These are phyloP conservation scores for Waltergamsia citrina DNA, from an alignment of 2,329 filamentous ascomycete genomes.

Conservation along the genomic window DNA sequence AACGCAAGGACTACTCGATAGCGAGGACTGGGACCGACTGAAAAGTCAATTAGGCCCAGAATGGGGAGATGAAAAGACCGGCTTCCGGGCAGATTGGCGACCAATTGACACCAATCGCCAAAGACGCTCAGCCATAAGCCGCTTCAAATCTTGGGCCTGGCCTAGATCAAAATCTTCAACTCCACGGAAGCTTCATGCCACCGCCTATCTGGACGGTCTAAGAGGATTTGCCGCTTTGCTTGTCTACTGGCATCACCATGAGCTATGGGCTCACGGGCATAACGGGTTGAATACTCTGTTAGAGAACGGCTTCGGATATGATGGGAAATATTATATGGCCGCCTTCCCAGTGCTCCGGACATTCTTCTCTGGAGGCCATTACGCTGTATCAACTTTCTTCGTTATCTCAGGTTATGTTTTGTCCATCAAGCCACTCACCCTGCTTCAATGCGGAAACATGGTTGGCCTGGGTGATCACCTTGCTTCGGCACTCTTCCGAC, in stretches of 20 bases:
- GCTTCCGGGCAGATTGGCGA: too few relatives aligned
- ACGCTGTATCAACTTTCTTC: slow-evolving; percentile 47
- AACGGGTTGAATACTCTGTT: slow-evolving; percentile 25
- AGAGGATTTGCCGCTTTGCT: slow-evolving; percentile 58
- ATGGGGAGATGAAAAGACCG: too few relatives aligned
- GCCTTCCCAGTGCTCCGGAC: slow-evolving; percentile 47
- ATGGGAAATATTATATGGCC: slow-evolving; percentile 36
- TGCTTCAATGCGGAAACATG: slow-evolving; percentile 34
- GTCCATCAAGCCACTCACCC: slow-evolving; percentile 35
- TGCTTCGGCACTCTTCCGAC: slow-evolving; percentile 35
- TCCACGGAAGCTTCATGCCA: slow-evolving; percentile 28
- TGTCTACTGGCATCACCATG: slow-evolving; percentile 55
- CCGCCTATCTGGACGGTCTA: slow-evolving; percentile 53
- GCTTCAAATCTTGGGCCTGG: slow-evolving; percentile 8
- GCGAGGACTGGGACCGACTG: too few relatives aligned
- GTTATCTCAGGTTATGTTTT: slow-evolving; percentile 50
- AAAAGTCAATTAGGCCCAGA: too few relatives aligned
- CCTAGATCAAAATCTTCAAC: slow-evolving; percentile 8
- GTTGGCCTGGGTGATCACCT: slow-evolving; percentile 31
- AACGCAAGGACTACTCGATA: too few relatives aligned
- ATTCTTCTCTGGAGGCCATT: slow-evolving; percentile 53
- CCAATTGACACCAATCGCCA: too few relatives aligned
- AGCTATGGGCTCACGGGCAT: slow-evolving; percentile 44
- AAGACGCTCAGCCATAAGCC: too few relatives aligned
- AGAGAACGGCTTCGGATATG: slow-evolving; percentile 44